phyloP scores from a whole-genome alignment of 2,329 filamentous ascomycete species.

The Phoma herbarum region DNA sequence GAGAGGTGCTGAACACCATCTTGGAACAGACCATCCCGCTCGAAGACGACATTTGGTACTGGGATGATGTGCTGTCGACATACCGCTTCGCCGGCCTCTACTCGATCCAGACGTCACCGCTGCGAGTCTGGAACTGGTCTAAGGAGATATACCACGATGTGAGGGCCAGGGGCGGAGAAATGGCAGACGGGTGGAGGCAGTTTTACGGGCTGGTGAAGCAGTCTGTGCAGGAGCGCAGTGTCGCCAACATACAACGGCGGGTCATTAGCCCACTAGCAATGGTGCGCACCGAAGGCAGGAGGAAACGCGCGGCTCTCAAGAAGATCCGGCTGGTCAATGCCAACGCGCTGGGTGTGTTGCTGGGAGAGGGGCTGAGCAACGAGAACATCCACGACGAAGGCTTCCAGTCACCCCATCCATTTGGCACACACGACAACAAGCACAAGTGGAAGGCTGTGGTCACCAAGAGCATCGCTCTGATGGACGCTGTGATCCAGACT shows the following conservation, averaged over 20 bases:
- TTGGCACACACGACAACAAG: constrained; percentile 57
- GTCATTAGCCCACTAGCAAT: constrained; percentile 82
- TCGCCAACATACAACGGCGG: constrained; percentile 73
- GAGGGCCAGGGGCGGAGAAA: constrained; percentile 50
- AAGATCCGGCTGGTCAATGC: constrained; percentile 81
- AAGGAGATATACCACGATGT: constrained; percentile 75
- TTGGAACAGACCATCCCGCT: constrained; percentile 84
- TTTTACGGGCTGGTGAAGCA: constrained; percentile 85
- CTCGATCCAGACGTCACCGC: constrained; percentile 83
- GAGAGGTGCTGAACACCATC: constrained; percentile 77
- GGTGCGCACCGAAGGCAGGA: constrained; percentile 75
- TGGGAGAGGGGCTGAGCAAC: constrained; percentile 80
- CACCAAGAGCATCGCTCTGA: constrained; percentile 80
- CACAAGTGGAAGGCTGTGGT: constrained; percentile 77
- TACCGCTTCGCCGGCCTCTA: constrained; percentile 82
- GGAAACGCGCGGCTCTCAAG: constrained; percentile 76
- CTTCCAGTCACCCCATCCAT: constrained; percentile 52
- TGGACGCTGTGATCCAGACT: constrained; percentile 83
- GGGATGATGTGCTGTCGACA: constrained; percentile 86
- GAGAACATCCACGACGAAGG: constrained; percentile 67
- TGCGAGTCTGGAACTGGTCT: constrained; percentile 75
- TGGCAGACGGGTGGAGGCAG: constrained; percentile 59
- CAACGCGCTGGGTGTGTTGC: constrained; percentile 83
- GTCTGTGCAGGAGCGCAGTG: constrained; percentile 75
- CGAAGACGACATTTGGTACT: constrained; percentile 91